phyloP scores from a whole-genome alignment of 106 monocot genomes.

The Gastrodia elata region DNA sequence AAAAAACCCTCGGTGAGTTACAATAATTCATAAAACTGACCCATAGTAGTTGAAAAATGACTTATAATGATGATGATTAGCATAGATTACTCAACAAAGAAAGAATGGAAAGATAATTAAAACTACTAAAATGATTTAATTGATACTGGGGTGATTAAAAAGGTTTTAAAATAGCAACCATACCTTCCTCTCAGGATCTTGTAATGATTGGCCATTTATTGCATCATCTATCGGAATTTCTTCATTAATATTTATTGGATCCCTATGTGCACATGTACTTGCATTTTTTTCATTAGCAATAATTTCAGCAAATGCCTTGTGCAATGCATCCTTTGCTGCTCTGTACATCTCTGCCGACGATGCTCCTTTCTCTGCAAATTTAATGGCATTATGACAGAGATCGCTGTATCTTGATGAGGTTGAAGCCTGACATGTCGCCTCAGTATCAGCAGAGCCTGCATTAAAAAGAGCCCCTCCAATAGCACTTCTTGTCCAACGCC shows the following conservation, averaged over 20 bases:
- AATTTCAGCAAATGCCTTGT: slow-evolving; percentile 63
- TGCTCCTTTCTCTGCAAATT: slow-evolving; percentile 65
- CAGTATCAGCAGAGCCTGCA: slow-evolving; percentile 15
- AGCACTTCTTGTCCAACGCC: slow-evolving; percentile 82
- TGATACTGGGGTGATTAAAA: not conserved
- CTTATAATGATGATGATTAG: not conserved
- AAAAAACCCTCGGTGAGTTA: not conserved
- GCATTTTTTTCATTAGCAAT: slow-evolving; percentile 44
- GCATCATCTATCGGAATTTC: slow-evolving; percentile 73
- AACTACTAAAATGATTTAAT: not conserved
- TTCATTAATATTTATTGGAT: slow-evolving; percentile 93
- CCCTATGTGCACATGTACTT: slow-evolving; percentile 40
- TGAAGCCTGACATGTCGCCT: slow-evolving; percentile 27
- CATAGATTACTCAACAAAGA: not conserved
- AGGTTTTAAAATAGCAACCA: not conserved
- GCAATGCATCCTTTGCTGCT: slow-evolving; percentile 61
- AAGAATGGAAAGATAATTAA: not conserved
- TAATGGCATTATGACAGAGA: slow-evolving; percentile 77
- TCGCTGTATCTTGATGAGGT: slow-evolving; percentile 57
- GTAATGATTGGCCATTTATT: slow-evolving; percentile 39
- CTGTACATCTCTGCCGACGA: slow-evolving; percentile 51
- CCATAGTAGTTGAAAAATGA: not conserved
- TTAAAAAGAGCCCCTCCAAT: slow-evolving; percentile 33
- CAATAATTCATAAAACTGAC: not conserved
- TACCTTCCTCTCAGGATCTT: slow-evolving; percentile 75